These are phyloP conservation scores for Cephalotrichum gorgonifer DNA, from an alignment of 2,329 filamentous ascomycete genomes.

Conservation along the genomic window DNA sequence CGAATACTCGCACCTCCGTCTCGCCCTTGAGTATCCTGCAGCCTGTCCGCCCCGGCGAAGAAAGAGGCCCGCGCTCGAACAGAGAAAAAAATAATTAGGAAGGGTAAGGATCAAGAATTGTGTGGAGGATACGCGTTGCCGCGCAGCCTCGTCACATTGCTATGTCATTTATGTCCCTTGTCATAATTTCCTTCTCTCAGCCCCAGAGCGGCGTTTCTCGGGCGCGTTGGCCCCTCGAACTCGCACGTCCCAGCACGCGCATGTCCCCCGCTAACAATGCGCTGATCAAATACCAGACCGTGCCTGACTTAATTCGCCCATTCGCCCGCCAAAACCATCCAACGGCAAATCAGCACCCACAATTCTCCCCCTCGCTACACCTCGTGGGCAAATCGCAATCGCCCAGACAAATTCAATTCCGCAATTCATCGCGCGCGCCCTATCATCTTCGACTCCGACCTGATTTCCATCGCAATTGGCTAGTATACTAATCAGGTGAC, in stretches of 20 bases:
- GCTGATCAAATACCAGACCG: neutral
- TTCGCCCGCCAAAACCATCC: slow-evolving; percentile 1
- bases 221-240: too few species aligned
- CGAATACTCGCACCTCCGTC: neutral
- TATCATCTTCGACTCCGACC: neutral
- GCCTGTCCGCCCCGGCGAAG: neutral
- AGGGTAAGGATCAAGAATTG: too few species aligned
- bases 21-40: slow-evolving; percentile 6
- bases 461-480: neutral
- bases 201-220: too few species aligned
- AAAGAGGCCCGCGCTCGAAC: neutral
- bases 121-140: too few species aligned
- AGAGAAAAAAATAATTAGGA: neutral
- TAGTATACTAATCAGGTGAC: slow-evolving; percentile 1
- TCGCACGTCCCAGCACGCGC: too few species aligned
- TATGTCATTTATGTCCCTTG: too few species aligned
- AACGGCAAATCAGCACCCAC: slow-evolving; percentile 6
- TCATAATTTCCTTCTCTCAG: too few species aligned
- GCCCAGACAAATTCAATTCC: slow-evolving; percentile 4
- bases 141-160: too few species aligned
- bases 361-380: slow-evolving; percentile 2
- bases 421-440: neutral
- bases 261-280: neutral
- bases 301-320: slow-evolving; percentile 2
- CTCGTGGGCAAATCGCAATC: neutral